Evolutionary conservation across 2,329 filamentous ascomycete species (phyloP), one percentile per base, ranked within the genome.

Genomic region (Pestalotiopsis fici): DNA sequence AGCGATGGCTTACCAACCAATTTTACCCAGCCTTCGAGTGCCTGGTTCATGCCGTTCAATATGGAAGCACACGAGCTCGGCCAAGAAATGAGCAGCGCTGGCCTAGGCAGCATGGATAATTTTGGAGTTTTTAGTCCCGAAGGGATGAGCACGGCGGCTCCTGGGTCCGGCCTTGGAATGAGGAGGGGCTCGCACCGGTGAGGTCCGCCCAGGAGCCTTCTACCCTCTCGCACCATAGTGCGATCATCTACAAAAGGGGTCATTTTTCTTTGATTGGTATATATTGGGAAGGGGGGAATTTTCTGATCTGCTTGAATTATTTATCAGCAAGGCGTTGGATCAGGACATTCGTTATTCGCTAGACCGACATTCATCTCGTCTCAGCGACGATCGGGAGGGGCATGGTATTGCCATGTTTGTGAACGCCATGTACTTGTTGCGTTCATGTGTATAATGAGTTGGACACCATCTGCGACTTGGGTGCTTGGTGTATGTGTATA

Each of bases 31-130:
- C 81, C 85, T 2, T 86, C 83, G 63, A 91, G 90, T 64, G 93
- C 92, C 4, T 98, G 95, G 93, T 97, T 97, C 78, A 90, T 97
- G 83, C 94, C 95, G 1, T 97, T 97, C 80, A 97, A 97, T 76
- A 89, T 97, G 80, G 93, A 96, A 67, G 93, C 94, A 23, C 90
- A 92, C 0, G 87, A 89, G 67, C 79, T 88, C 55, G 80, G 82
- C 6, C 85, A 86, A 65, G 86, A 87, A 47, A 70, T 84, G 64
- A 78, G 77, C 23, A 74, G 82, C 31, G 79, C 82, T 28, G 79
- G 78, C 7, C 74, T 85, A 69, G 76, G 77, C 27, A 80, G 80
- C 43, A 78, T 85, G 28, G 87, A 88, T 68, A 78, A 79, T 11
- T 88, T 87, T 28, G 79, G 75, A 31, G 82, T 88, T 74, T 87